phyloP scores from a whole-genome alignment of 2,329 filamentous ascomycete genomes.

The Microdochium nivale region DNA sequence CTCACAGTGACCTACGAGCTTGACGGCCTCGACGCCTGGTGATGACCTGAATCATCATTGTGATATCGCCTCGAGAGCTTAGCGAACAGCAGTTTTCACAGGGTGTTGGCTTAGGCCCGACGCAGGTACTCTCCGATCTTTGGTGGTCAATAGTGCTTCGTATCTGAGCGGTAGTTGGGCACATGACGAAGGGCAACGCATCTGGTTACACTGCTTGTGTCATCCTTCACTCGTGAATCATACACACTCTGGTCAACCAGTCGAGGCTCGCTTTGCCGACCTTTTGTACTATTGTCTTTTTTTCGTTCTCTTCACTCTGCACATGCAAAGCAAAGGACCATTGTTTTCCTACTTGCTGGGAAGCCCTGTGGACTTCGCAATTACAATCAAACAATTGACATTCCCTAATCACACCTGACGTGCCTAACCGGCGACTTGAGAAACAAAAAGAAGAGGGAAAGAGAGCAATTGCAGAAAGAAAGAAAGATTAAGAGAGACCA shows the following conservation, averaged over 20 bases:
- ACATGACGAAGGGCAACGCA: neutral
- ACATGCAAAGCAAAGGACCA: neutral
- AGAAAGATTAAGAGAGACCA: conserved; percentile 11
- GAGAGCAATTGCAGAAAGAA: conserved; percentile 2
- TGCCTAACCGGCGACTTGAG: conserved; percentile 15
- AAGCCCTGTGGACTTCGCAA: conserved; percentile 20
- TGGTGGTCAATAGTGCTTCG: neutral
- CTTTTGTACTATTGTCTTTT: neutral
- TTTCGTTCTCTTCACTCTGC: neutral
- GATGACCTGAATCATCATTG: neutral
- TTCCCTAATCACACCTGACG: conserved; percentile 21
- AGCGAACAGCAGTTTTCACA: neutral
- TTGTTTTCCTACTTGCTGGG: conserved; percentile 9
- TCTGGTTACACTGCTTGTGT: neutral
- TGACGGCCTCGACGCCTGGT: neutral
- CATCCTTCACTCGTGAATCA: neutral
- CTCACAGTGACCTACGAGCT: neutral
- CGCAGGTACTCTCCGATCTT: neutral
- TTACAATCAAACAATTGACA: conserved; percentile 26
- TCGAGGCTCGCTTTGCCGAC: neutral
- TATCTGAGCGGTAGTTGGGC: neutral
- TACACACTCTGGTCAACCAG: neutral
- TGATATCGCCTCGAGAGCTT: neutral
- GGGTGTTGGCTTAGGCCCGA: neutral
- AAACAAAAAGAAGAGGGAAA: conserved; percentile 9